Percentiles rank a stretch among this genome's conserved stretches.
These are phyloP conservation scores for Candida andamanensis DNA, from an alignment of 805 yeast species.

Conservation along the genomic window DNA sequence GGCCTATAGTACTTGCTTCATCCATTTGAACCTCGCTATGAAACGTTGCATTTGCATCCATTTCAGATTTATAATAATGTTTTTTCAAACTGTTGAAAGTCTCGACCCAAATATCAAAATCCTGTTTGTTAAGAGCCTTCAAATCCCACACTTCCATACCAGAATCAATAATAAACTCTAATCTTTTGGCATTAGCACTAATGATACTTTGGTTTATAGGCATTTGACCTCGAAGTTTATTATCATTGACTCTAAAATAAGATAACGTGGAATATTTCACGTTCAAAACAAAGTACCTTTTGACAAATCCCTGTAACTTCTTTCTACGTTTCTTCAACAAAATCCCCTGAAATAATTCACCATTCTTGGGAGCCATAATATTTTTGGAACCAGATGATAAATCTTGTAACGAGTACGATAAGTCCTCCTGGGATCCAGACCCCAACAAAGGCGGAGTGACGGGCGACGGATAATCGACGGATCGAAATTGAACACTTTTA, in stretches of 20 bases:
- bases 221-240: constrained; percentile 85
- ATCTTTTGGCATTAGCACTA: constrained; percentile 63
- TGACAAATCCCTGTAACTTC: constrained; percentile 79
- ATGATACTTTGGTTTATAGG: constrained; percentile 79
- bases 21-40: constrained; percentile 11
- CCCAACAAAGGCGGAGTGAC: constrained; percentile 2
- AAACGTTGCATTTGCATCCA: constrained; percentile 3
- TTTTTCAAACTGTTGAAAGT: constrained; percentile 60
- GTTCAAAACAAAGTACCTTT: constrained; percentile 80
- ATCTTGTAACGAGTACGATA: too few species aligned
- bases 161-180: constrained; percentile 79
- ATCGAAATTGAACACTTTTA: not conserved
- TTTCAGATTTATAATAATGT: constrained; percentile 5
- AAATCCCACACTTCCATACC: constrained; percentile 94
- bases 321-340: constrained; percentile 75
- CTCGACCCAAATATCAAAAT: constrained; percentile 77
- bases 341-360: constrained; percentile 72
- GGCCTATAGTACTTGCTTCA: not conserved
- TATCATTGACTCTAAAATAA: constrained; percentile 71
- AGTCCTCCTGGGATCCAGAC: constrained; percentile 1
- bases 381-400: constrained; percentile 3
- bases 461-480: constrained; percentile 5
- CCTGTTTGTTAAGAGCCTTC: constrained; percentile 58
- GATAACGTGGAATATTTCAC: constrained; percentile 77
- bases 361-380: constrained; percentile 45